phyloP scores from a whole-genome alignment of 768 basidiomycete species.

The Boletus vermiculosoides region DNA sequence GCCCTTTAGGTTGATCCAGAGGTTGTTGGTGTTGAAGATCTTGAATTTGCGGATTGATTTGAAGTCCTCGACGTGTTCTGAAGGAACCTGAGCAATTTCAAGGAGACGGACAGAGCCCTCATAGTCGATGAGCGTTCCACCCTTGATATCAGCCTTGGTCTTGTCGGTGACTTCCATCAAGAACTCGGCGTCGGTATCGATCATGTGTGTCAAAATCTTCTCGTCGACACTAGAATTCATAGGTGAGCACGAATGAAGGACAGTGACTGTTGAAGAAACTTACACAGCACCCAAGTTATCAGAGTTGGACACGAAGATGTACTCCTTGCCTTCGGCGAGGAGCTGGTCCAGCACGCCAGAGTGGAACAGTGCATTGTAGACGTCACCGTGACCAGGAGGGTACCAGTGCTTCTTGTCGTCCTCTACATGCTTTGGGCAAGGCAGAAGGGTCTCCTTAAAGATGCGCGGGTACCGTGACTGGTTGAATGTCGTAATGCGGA shows the following conservation, averaged over 20 bases:
- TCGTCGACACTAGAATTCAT: slow-evolving; percentile 54
- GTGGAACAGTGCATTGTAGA: slow-evolving; percentile 70
- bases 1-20: slow-evolving; percentile 56
- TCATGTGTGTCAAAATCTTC: slow-evolving; percentile 65
- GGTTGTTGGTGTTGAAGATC: slow-evolving; percentile 74
- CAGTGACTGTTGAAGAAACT: slow-evolving; percentile 13
- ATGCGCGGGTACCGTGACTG: slow-evolving; percentile 76
- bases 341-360: slow-evolving; percentile 74
- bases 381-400: slow-evolving; percentile 74
- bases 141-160: slow-evolving; percentile 79
- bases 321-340: slow-evolving; percentile 69
- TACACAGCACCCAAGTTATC: slow-evolving; percentile 71
- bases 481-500: slow-evolving; percentile 69
- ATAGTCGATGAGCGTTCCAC: slow-evolving; percentile 68
- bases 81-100: slow-evolving; percentile 74
- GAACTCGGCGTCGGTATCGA: slow-evolving; percentile 62
- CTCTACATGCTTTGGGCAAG: slow-evolving; percentile 53
- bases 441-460: slow-evolving; percentile 65
- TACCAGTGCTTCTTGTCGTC: slow-evolving; percentile 74
- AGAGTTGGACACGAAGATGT: slow-evolving; percentile 77
- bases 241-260: slow-evolving; percentile 2
- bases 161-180: slow-evolving; percentile 80
- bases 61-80: slow-evolving; percentile 73
- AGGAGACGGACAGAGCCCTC: slow-evolving; percentile 67
- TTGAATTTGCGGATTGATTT: slow-evolving; percentile 77